Evolutionary conservation across 352 stramenopile species (phyloP), one percentile per base, ranked within the genome.

Genomic region (Pythium phragmiticola): DNA sequence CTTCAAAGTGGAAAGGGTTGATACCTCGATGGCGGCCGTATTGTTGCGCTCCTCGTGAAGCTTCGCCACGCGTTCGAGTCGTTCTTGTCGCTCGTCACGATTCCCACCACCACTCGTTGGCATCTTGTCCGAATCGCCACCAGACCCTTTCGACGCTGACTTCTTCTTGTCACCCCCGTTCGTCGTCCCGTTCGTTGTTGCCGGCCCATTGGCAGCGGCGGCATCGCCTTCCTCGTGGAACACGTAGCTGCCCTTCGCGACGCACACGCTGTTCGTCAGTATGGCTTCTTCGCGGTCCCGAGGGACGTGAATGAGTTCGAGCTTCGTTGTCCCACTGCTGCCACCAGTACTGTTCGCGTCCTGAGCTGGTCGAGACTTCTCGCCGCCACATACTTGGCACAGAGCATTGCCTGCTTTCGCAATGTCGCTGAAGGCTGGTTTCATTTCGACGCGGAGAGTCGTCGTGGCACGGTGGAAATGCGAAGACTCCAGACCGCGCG

Each of bases 31-130:
- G n/a, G 66, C 54, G 3, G 41, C 36, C 2, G 74, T 78, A 19
- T 80, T 81, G 65, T 90, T 90, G 19, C 83, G 75, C 47, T 92
- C 83, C 63, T 92, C 83, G 50, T 90, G 67, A 37, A 77, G 59
- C 30, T 85, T 86, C 9, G 80, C 83, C 1, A 88, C 73, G 16
- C 80, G 79, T 41, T 92, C 80, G 0, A 92, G 63, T 30, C 83
- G 78, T 45, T 92, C 83, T 51, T 86, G 70, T 4, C 83, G 80
- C 19, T 92, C 83, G 42, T 92, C 83, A 39, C 74, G 69, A 47
- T 88, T 92, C 2, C 80, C 78, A 46, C 76, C 70, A 36, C 69
- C 69, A 58, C 65, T 72, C 8, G 56, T 43, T 9, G 82, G 82
- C 82, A 91, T 91, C 63, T 91, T 90, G 55, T 91, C 82, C 11